Evolutionary conservation across 768 basidiomycete genomes (phyloP).

Genomic region (Podaxis sp.): DNA sequence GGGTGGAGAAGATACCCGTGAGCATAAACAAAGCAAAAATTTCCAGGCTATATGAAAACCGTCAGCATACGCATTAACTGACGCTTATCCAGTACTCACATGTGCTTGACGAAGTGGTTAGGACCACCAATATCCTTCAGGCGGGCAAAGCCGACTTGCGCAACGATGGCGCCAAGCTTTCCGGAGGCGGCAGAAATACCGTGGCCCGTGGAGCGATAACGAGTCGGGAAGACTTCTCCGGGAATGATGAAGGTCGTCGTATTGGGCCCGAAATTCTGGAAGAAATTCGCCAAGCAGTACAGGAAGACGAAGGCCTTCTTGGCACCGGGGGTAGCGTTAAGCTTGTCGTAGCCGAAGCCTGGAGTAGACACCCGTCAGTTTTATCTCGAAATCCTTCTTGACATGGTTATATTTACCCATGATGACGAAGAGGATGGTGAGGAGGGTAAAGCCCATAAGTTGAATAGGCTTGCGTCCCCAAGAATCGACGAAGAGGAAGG

Average conservation of each 20-base stretch:
- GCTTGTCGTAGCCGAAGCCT: conserved; percentile 70
- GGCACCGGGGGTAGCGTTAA: conserved; percentile 40
- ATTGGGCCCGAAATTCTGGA: conserved; percentile 89
- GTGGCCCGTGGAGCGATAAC: conserved; percentile 83
- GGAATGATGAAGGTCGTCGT: conserved; percentile 80
- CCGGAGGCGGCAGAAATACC: conserved; percentile 84
- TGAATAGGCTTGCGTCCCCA: conserved; percentile 87
- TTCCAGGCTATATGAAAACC: conserved; percentile 48
- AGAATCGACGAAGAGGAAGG: conserved; percentile 64
- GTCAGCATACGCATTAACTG: neutral
- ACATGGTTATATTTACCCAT: conserved; percentile 51
- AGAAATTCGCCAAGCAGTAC: conserved; percentile 86
- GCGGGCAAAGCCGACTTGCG: conserved; percentile 74
- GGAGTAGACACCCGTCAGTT: neutral
- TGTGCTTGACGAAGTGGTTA: conserved; percentile 62
- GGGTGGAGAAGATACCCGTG: conserved; percentile 79
- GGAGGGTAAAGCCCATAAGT: conserved; percentile 70
- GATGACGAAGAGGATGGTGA: conserved; percentile 65
- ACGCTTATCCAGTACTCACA: conserved; percentile 44
- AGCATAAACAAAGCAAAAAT: conserved; percentile 88
- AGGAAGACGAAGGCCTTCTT: conserved; percentile 74
- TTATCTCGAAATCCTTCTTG: neutral
- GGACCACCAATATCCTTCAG: conserved; percentile 69
- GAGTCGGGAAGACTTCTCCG: conserved; percentile 85
- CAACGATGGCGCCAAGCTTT: conserved; percentile 80